phyloP scores from a whole-genome alignment of 352 stramenopile species.

The Globisporangium viniferum region DNA sequence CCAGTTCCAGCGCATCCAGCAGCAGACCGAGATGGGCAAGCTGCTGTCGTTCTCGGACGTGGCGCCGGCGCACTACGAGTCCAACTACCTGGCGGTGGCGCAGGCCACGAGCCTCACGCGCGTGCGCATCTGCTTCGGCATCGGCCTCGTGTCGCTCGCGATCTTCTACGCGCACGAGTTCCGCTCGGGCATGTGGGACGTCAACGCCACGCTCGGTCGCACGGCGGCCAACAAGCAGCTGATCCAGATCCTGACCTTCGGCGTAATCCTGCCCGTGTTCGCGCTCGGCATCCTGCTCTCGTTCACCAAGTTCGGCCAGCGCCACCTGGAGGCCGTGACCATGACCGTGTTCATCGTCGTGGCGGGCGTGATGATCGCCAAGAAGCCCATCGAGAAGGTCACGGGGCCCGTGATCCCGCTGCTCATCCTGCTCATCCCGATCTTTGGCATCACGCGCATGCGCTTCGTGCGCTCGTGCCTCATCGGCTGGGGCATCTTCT shows the following conservation, averaged over 20 bases:
- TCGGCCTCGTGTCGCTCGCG: slow-evolving; percentile 53
- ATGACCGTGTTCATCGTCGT: slow-evolving; percentile 60
- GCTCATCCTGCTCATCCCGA: slow-evolving; percentile 78
- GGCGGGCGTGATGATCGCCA: slow-evolving; percentile 63
- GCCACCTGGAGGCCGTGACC: slow-evolving; percentile 64
- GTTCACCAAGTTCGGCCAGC: slow-evolving; percentile 43
- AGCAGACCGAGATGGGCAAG: slow-evolving; percentile 67
- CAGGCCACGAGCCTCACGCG: slow-evolving; percentile 47
- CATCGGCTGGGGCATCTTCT: slow-evolving; percentile 72
- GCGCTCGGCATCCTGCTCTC: slow-evolving; percentile 47
- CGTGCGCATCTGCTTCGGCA: slow-evolving; percentile 59
- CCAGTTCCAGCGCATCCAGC: slow-evolving; percentile 79
- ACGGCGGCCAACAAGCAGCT: slow-evolving; percentile 36
- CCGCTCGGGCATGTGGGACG: slow-evolving; percentile 38
- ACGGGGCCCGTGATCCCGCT: slow-evolving; percentile 68
- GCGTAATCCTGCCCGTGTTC: slow-evolving; percentile 55
- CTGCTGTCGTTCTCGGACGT: slow-evolving; percentile 63
- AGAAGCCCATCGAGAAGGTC: slow-evolving; percentile 72
- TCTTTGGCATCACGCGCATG: slow-evolving; percentile 85
- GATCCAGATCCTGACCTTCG: slow-evolving; percentile 58
- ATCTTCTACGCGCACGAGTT: slow-evolving; percentile 58
- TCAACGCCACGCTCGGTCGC: slow-evolving; percentile 26
- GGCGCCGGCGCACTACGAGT: slow-evolving; percentile 55
- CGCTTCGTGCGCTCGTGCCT: slow-evolving; percentile 69
- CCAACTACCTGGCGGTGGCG: slow-evolving; percentile 54